Base-by-base conservation (phyloP, 108 stramenopile species). In the Schizochytrium sp. region DNA sequence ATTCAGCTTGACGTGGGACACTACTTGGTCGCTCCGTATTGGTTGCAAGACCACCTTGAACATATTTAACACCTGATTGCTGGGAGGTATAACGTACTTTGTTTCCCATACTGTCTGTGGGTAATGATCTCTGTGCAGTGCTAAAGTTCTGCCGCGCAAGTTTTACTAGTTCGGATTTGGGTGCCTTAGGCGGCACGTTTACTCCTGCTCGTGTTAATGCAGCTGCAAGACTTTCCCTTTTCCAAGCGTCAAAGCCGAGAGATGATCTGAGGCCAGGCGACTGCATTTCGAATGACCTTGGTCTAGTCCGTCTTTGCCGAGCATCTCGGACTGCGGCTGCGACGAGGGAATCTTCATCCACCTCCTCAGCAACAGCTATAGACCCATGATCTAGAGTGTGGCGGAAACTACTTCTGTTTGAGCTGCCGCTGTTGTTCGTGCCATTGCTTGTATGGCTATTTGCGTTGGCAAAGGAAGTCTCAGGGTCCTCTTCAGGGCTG, bases 211-310 rank as follows among this genome's bases (percentile, higher is more conserved):
- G 45, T 10, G 47, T 40, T 7, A 83, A 40, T n/a, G 76, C 76
- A 10, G 76, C 76, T 42, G 47, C 76, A 47, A 83, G 53, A 38
- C 50, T 55, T n/a, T 49, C 47, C 15, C 76, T 17, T 40, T 83
- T 83, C 76, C 76, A 83, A 3, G 47, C 76, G 28, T 83, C 50
- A 40, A 83, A 83, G 17, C 76, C 76, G 76, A 83, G 47, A 17
- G 50, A 55, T 17, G 76, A 38, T 46, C 76, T 46, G 38, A 55
- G 38, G 53, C 76, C 76, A 40, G 76, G 28, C 76, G 40, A 17
- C 57, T 58, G 28, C 28, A 28, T 28, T 28, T 28, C 28, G 28
- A 28, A 28, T 28, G 28, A 28, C 28, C 28, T 28, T 28, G 28
- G 28, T 17, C 57, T 58, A 10, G 13, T 17, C 57, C 57, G 10